Conservation (phyloP, 768 basidiomycete genomes). For the Hemileccinum rubropunctum region DNA sequence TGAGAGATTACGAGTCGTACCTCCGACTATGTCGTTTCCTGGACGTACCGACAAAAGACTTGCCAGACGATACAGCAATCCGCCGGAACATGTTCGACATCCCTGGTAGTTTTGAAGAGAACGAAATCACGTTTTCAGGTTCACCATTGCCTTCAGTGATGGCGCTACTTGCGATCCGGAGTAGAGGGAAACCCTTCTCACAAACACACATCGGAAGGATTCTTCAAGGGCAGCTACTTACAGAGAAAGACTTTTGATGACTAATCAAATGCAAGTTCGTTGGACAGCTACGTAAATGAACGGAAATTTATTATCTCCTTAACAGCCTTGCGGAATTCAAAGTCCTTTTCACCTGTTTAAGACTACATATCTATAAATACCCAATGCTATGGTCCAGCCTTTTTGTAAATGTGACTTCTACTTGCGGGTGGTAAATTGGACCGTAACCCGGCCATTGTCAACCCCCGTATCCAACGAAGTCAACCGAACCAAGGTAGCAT, state of each 20-base stretch:
- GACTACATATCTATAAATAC: too few relatives aligned
- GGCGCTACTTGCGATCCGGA: neutral
- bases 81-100: neutral
- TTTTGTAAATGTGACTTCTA: too few relatives aligned
- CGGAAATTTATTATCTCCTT: too few relatives aligned
- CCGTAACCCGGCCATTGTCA: too few relatives aligned
- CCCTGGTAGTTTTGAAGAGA: constrained; percentile 3
- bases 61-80: neutral
- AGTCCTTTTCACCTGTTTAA: too few relatives aligned
- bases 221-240: neutral
- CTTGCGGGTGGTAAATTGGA: too few relatives aligned
- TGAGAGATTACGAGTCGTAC: neutral
- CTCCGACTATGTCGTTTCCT: neutral
- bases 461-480: too few relatives aligned
- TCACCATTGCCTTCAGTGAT: constrained; percentile 20
- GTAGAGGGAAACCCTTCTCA: neutral
- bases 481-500: too few relatives aligned
- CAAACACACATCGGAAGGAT: neutral
- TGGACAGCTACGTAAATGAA: too few relatives aligned
- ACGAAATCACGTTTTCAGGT: constrained; percentile 20
- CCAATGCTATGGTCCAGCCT: too few relatives aligned
- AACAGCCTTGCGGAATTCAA: too few relatives aligned
- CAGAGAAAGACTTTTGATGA: neutral
- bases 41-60: neutral
- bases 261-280: too few relatives aligned